phyloP scores from a whole-genome alignment of 2,329 filamentous ascomycete species.

The Cryphonectria naterciae region DNA sequence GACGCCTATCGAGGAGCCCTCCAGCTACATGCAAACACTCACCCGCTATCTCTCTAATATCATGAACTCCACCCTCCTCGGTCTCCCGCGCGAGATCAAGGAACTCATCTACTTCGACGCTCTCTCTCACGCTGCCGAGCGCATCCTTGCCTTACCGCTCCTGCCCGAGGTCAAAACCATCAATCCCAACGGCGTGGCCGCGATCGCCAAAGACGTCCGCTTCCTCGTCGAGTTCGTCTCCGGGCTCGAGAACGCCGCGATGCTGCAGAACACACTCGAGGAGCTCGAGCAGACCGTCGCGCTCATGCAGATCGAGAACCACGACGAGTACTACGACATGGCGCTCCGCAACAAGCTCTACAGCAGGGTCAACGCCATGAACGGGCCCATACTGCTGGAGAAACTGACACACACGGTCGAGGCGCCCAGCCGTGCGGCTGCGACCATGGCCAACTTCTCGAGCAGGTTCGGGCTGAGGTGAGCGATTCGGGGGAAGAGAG shows the following conservation, averaged over 20 bases:
- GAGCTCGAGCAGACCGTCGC: constrained; percentile 92
- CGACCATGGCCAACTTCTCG: constrained; percentile 72
- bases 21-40: constrained; percentile 93
- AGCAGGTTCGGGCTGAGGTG: constrained; percentile 71
- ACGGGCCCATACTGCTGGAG: constrained; percentile 86
- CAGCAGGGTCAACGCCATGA: constrained; percentile 86
- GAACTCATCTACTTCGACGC: constrained; percentile 98
- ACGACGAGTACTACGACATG: constrained; percentile 97
- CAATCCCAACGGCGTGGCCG: constrained; percentile 81
- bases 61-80: constrained; percentile 92
- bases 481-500: constrained; percentile 21
- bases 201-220: constrained; percentile 79
- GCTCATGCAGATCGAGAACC: constrained; percentile 83
- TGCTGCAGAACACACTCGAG: constrained; percentile 85
- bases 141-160: constrained; percentile 79
- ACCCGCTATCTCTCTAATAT: constrained; percentile 93
- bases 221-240: constrained; percentile 88
- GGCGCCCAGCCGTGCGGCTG: constrained; percentile 61
- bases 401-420: constrained; percentile 73
- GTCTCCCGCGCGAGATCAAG: constrained; percentile 93
- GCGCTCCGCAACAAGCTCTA: constrained; percentile 91
- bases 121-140: constrained; percentile 84
- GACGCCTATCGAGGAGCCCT: constrained; percentile 71
- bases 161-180: constrained; percentile 81
- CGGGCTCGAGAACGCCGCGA: constrained; percentile 80